Evolutionary conservation across 352 stramenopile species (phyloP), one percentile per base, ranked within the genome.

Genomic region (Phytophthora capsici): DNA sequence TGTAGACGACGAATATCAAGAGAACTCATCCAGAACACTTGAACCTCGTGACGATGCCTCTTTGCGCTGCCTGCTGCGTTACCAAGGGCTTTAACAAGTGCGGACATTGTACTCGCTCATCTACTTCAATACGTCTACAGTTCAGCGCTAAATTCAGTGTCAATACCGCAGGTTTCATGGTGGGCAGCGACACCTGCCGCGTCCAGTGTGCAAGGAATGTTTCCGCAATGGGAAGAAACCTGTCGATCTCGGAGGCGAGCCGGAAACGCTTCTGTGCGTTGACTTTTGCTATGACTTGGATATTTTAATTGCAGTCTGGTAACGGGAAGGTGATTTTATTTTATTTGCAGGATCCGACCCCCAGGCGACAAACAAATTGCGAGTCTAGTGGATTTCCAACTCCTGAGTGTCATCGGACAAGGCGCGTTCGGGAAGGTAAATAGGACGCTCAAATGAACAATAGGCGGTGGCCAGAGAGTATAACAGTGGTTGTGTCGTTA

Each of bases 381-480:
- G 22, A 82, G 71, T 17, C 82, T 98, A 12, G 91, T 96, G 23
- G 97, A 99, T 77, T 99, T 99, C 76, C 80, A 98, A 60, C 71
- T 99, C 25, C 79, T 99, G 17, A 98, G 92, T 52, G 95, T 99
- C n/a, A 98, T 99, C 43, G 85, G 85, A 5, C 85, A 93, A 60
- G 85, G 85, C 17, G 81, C 85, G n/a, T 93, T 93, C 40, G 85
- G 82, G 34, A 88, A 86, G 73, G 80, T 85, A 14, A 52, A 36
- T 2, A 3, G 20, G 2, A 5, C 16, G 0, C 3, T n/a, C 12
- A 9, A 43, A 2, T 32, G 22, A 0, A 32, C 19, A 16, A 36
- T 57, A 14, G n/a, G 14, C 5, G 10, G 38, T 28, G 12, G 7
- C 36, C 7, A 6, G 12, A 50, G 8, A 20, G 41, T 6, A 56